Base-by-base conservation (phyloP, 2,329 filamentous ascomycete species). In the Fusarium irregulare region DNA sequence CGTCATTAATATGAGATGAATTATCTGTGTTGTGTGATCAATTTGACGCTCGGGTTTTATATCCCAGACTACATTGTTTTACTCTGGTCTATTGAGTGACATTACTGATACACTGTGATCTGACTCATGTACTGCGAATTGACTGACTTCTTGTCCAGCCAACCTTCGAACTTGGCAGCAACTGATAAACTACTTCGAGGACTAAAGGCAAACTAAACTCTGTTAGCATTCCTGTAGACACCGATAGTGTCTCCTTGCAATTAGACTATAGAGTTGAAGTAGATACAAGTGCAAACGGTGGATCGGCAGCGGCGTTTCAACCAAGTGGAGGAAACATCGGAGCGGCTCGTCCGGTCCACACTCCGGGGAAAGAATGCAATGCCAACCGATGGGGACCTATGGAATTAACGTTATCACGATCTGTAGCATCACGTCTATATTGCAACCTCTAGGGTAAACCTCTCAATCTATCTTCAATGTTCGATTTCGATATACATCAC, bases 381-480 rank as follows among this genome's bases (percentile, higher is more conserved):
- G 13, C 28, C 13, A 30, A 30, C 7, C 1, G 28, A 32, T 14
- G 13, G 13, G 4, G 1, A 14, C 30, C 13, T 32, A 13, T 32
- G 3, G 16, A 8, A 32, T 37, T 37, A 37, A 37, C 34, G 34
- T 4, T 37, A 37, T 37, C 6, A n/a, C 18, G 11, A 37, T n/a
- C 34, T n/a, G 18, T 10, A 11, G 3, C 18, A n/a, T 37, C 6
- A n/a, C 18, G 6, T n/a, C 2, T 37, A 3, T 12, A 3, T n/a
- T 12, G 1, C 0, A 37, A n/a, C 6, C 34, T 37, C 34, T n/a
- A 37, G 18, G 10, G 34, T 37, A 37, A 37, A 37, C 3, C 2
- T 3, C 2, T 6, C 34, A n/a, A 37, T 6, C 7, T 3, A 37
- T 37, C 3, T 37, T n/a, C 1, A 7, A 37, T n/a, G 1, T 37